These are phyloP conservation scores for Cordyceps tenuipes DNA, from an alignment of 2,329 filamentous ascomycete genomes.

Conservation along the genomic window DNA sequence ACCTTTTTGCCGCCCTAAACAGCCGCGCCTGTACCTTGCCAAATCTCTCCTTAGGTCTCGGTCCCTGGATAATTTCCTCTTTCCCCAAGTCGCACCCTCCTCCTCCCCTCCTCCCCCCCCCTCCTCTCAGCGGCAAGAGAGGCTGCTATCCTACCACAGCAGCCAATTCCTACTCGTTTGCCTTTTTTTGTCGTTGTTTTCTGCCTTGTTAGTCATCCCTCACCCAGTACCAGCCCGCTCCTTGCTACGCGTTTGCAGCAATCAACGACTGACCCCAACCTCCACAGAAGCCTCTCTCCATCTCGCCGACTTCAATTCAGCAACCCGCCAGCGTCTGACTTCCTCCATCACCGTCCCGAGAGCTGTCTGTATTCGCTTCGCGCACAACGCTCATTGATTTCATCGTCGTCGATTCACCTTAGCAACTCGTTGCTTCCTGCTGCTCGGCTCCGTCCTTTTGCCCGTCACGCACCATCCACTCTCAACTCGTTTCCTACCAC, in stretches of 20 bases:
- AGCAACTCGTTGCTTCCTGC: not conserved
- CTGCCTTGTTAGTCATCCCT: not conserved
- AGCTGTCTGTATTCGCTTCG: not conserved
- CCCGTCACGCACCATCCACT: not conserved
- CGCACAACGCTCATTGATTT: constrained; percentile 2
- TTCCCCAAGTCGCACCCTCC: not conserved
- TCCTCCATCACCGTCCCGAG: not conserved
- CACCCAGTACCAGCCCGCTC: not conserved
- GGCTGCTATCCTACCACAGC: not conserved
- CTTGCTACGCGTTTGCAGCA: not conserved
- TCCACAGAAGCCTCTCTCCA: not conserved
- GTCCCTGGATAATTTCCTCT: not conserved
- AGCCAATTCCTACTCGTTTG: not conserved
- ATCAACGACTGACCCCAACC: not conserved
- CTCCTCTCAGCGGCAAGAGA: not conserved
- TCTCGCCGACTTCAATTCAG: not conserved
- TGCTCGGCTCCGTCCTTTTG: not conserved
- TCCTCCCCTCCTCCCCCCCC: not conserved
- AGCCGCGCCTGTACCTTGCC: not conserved
- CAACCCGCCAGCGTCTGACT: not conserved
- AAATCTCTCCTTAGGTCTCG: not conserved
- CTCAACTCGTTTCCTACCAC: not conserved
- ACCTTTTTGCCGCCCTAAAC: not conserved
- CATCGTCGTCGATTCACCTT: not conserved
- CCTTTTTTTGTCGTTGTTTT: not conserved